Percentiles rank a stretch among this genome's conserved stretches.
These are phyloP conservation scores for Balakata baccata DNA, from an alignment of 345 rosid species.

Conservation along the genomic window DNA sequence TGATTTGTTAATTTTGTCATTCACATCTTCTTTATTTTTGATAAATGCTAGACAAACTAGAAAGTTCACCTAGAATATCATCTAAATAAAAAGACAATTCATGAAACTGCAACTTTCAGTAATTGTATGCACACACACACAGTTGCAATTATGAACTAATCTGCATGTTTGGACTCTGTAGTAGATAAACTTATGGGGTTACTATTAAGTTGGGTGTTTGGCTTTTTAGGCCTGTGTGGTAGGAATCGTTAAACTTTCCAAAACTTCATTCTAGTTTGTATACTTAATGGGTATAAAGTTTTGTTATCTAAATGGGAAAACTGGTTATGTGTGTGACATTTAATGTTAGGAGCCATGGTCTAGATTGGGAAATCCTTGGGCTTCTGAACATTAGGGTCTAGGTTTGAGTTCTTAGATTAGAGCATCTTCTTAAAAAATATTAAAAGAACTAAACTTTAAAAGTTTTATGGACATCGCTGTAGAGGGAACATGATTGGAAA, in stretches of 20 bases:
- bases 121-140: not conserved
- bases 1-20: not conserved
- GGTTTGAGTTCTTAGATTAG: not conserved
- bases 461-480: not conserved
- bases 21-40: not conserved
- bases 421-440: not conserved
- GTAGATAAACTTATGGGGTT: not conserved
- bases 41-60: not conserved
- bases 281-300: not conserved
- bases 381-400: not conserved
- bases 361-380: not conserved
- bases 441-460: not conserved
- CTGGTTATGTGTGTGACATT: not conserved
- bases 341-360: not conserved
- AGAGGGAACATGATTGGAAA: not conserved
- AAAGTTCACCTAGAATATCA: not conserved
- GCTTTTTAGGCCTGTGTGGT: not conserved
- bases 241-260: not conserved
- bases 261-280: not conserved
- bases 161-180: not conserved
- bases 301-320: not conserved
- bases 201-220: not conserved
- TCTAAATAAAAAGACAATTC: not conserved
- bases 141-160: not conserved
- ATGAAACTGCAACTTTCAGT: not conserved